These are phyloP conservation scores for Ampelomyces quisqualis DNA, from an alignment of 2,329 filamentous ascomycete species.

Conservation along the genomic window DNA sequence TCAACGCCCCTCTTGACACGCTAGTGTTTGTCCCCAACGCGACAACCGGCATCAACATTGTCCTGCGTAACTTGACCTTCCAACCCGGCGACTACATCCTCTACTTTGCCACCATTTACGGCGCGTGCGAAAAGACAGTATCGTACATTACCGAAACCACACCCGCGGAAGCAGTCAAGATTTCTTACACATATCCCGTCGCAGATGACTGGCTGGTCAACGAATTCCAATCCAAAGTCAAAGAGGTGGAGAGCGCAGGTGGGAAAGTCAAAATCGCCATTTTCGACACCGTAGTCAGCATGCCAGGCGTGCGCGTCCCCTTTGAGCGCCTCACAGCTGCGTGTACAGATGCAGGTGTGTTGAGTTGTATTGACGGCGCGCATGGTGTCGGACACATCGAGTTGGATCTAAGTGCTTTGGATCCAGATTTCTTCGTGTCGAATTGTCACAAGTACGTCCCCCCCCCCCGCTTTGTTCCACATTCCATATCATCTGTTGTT, in stretches of 20 bases:
- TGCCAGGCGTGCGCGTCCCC: slow-evolving; percentile 77
- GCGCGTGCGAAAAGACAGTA: slow-evolving; percentile 72
- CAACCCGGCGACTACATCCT: slow-evolving; percentile 71
- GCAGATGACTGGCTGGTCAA: slow-evolving; percentile 66
- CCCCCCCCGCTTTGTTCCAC: not conserved
- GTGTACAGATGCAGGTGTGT: slow-evolving; percentile 66
- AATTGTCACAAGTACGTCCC: slow-evolving; percentile 60
- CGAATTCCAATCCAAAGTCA: slow-evolving; percentile 62
- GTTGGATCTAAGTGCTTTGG: slow-evolving; percentile 64
- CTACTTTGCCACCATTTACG: slow-evolving; percentile 78
- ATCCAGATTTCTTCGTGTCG: slow-evolving; percentile 82
- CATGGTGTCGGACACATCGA: slow-evolving; percentile 80
- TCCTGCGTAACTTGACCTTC: slow-evolving; percentile 74
- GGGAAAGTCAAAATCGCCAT: slow-evolving; percentile 67
- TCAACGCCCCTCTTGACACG: slow-evolving; percentile 66
- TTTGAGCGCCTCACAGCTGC: slow-evolving; percentile 66
- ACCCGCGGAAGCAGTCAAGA: slow-evolving; percentile 52
- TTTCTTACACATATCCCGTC: slow-evolving; percentile 68
- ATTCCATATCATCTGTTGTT: no score
- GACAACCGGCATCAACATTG: slow-evolving; percentile 73
- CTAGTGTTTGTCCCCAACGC: slow-evolving; percentile 81
- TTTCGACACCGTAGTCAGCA: slow-evolving; percentile 78
- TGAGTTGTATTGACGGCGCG: slow-evolving; percentile 80
- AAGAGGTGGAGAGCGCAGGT: slow-evolving; percentile 54
- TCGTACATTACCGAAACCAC: slow-evolving; percentile 71